A percentile compares a stretch with the other conserved stretches of the same genome.
Conservation (phyloP, 2,329 filamentous ascomycete species). For the Arthrobotrys sphaeroides region DNA sequence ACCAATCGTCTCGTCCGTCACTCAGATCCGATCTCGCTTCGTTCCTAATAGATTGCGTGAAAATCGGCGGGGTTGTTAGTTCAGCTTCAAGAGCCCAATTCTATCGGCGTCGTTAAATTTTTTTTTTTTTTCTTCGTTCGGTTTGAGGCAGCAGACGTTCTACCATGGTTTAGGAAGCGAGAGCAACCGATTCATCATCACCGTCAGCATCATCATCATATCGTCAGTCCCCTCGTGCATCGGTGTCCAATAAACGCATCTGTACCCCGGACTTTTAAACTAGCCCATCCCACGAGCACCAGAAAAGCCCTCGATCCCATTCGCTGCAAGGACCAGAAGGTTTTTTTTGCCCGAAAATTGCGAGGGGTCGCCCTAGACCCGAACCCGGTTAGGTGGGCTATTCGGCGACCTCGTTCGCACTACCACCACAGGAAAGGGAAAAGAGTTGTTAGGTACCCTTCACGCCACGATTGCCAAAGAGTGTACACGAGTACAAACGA, state of each 20-base stretch:
- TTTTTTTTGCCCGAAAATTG: constrained; percentile 39
- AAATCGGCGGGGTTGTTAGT: too few species aligned
- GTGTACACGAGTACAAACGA: constrained; percentile 5
- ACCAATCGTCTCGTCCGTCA: neutral
- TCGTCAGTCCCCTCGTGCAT: neutral
- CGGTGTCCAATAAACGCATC: constrained; percentile 34
- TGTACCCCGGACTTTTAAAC: constrained; percentile 30
- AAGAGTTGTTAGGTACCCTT: too few species aligned
- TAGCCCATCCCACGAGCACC: constrained; percentile 25
- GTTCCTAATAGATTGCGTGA: constrained; percentile 15
- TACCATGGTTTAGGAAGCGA: neutral
- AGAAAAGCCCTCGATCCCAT: neutral
- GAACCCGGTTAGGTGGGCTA: constrained; percentile 30
- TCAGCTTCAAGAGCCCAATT: constrained; percentile 4
- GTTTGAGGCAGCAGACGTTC: neutral
- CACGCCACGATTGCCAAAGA: constrained; percentile 22
- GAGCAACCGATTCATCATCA: neutral
- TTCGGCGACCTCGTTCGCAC: constrained; percentile 41
- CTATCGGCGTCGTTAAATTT: constrained; percentile 36
- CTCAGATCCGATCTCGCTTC: constrained; percentile 23
- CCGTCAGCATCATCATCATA: neutral
- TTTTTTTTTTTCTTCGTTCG: neutral
- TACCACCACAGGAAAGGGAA: neutral
- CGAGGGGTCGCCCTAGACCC: constrained; percentile 5
- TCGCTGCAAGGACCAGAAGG: constrained; percentile 25